Percentiles rank a stretch among this genome's conserved stretches.
Conservation (phyloP, 768 basidiomycete species). For the Lyophyllum decastes region DNA sequence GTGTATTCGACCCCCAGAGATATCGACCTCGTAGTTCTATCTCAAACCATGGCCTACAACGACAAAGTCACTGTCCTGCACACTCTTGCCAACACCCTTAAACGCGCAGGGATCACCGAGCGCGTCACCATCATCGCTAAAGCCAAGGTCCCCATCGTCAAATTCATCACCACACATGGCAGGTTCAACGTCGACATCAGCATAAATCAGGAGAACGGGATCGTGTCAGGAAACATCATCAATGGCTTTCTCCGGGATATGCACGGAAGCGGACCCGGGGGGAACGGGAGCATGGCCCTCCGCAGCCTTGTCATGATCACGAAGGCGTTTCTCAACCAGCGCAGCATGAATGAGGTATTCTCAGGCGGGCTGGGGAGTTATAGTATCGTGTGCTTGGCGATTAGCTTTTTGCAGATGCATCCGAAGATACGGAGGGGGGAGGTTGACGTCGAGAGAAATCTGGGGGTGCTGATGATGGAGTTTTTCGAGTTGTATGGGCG, state of each 20-base stretch:
- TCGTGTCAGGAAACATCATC: constrained; percentile 77
- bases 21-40: constrained; percentile 93
- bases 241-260: constrained; percentile 76
- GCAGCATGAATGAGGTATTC: constrained; percentile 98
- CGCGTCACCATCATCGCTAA: constrained; percentile 87
- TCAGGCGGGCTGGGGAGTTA: constrained; percentile 95
- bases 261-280: constrained; percentile 26
- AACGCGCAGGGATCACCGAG: constrained; percentile 68
- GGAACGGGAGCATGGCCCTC: constrained; percentile 60
- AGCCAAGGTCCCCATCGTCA: constrained; percentile 96
- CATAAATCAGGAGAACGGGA: constrained; percentile 86
- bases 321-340: constrained; percentile 87
- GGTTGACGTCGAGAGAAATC: constrained; percentile 83
- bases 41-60: constrained; percentile 68
- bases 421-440: constrained; percentile 89
- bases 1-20: constrained; percentile 55
- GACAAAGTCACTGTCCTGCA: constrained; percentile 72
- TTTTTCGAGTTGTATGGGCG: constrained; percentile 96
- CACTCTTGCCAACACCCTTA: constrained; percentile 76
- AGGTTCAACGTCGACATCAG: constrained; percentile 91
- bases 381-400: constrained; percentile 88
- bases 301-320: constrained; percentile 83
- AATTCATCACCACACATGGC: constrained; percentile 84
- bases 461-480: constrained; percentile 94
- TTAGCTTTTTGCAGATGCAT: constrained; percentile 97